A percentile compares a stretch with the other conserved stretches of the same genome.
Evolutionary conservation across 352 stramenopile genomes (phyloP).

Genomic region (Globisporangium lucens): DNA sequence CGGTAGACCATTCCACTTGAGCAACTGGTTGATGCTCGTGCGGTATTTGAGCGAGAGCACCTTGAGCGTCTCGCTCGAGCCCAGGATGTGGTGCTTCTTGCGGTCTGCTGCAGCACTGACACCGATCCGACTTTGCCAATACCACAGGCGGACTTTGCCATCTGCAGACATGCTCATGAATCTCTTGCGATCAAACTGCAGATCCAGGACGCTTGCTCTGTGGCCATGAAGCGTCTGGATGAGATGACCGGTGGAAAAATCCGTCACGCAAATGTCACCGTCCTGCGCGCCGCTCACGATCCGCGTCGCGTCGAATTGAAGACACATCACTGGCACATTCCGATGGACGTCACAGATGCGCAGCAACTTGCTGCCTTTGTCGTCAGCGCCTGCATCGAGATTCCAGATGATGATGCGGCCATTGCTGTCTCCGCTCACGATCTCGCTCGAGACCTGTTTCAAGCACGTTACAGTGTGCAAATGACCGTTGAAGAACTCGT

Average conservation of each 20-base stretch:
- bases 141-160: conserved; percentile 57
- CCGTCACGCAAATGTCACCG: conserved; percentile 62
- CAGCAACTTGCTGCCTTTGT: conserved; percentile 38
- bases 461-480: conserved; percentile 52
- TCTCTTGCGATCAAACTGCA: conserved; percentile 71
- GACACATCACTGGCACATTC: conserved; percentile 46
- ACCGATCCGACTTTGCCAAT: conserved; percentile 54
- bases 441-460: conserved; percentile 58
- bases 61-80: conserved; percentile 60
- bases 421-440: conserved; percentile 66
- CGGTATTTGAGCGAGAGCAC: conserved; percentile 79
- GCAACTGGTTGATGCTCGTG: conserved; percentile 60
- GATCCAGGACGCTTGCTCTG: conserved; percentile 40
- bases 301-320: conserved; percentile 76
- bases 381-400: conserved; percentile 33
- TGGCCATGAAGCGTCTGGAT: conserved; percentile 66
- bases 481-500: conserved; percentile 57
- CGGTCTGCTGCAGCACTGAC: conserved; percentile 29
- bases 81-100: conserved; percentile 76
- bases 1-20: conserved; percentile 65
- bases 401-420: conserved; percentile 71
- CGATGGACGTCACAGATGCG: conserved; percentile 56
- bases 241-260: conserved; percentile 69
- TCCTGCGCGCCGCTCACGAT: conserved; percentile 57
- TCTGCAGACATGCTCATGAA: conserved; percentile 67